Base-by-base conservation (phyloP, 1,284 basidiomycete genomes). In the Sanghuangporus weigelae region DNA sequence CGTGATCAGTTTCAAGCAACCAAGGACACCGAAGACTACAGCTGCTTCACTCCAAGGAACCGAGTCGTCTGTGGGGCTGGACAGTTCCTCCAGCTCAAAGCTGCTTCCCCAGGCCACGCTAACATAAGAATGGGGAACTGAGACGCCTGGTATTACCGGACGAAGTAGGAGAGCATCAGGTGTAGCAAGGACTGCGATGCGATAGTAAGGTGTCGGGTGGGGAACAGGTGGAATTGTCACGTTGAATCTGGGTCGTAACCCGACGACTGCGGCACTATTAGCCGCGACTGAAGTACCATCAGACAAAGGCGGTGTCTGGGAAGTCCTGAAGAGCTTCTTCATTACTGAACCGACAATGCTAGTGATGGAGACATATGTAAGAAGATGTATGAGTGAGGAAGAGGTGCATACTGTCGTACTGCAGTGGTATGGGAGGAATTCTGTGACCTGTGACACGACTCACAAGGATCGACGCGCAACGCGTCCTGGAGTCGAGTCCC, bases 1-100 rank as follows among this genome's bases (percentile, higher is more conserved):
- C 69, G 84, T 80, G 71, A 84, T 89, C 38, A 93, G 74, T 66
- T 86, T 83, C 66, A 92, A 70, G 19, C 89, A 77, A 3, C 90
- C 90, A 50, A 92, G 75, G 66, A 93, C 81, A 10, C 90, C 90
- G 72, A 90, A 87, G 12, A 90, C 80, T 46, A 90, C 73, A 46
- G 83, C 81, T 64, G 79, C 74, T 11, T 81, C 78, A 7, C 74
- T 70, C 86, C 87, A 90, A 69, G 82, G 77, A 31, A 74, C 66
- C 23, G 74, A 71, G 12, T 67, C 72, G 23, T 73, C 74, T 31
- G 67, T 70, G 48, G 74, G 71, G 19, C 69, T 71, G 19, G 75
- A 71, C 21, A 87, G 63, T 70, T 87, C 84, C 68, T 85, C 81
- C n/a, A 90, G 72, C 60, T 75, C 76, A 26, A 79, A 75, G 40